Conservation (phyloP, 257 asterid species). For the Rauvolfia tetraphylla region DNA sequence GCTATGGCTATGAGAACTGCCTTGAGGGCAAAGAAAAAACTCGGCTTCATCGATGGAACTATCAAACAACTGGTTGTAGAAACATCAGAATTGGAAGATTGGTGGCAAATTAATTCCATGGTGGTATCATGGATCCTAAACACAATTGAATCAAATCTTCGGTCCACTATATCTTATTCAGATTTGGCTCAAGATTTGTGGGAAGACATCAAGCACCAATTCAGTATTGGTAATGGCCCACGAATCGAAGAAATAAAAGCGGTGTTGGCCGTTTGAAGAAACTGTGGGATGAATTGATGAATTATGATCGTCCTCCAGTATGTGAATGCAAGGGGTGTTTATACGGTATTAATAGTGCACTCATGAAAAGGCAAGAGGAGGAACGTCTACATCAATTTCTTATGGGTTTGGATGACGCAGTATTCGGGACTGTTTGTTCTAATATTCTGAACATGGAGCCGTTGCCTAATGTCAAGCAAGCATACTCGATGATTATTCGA, state of each 20-base stretch:
- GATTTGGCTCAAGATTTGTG: slow-evolving; percentile 14
- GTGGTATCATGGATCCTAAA: slow-evolving; percentile 23
- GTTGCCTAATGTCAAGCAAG: background rate
- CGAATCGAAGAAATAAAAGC: slow-evolving; percentile 1
- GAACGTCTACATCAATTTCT: background rate
- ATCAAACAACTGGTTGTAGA: background rate
- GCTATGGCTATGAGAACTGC: background rate
- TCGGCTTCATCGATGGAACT: slow-evolving; percentile 17
- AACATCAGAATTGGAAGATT: slow-evolving; percentile 1
- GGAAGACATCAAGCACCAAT: slow-evolving; percentile 6
- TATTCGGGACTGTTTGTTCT: background rate
- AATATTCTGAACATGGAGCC: background rate
- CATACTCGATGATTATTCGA: too few species aligned
- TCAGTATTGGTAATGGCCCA: slow-evolving; percentile 14
- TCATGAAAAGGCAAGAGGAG: background rate
- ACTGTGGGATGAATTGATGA: slow-evolving; percentile 7
- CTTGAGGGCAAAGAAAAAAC: background rate
- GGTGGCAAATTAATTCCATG: slow-evolving; percentile 20
- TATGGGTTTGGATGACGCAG: background rate
- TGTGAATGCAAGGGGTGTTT: background rate
- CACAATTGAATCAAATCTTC: slow-evolving; percentile 17
- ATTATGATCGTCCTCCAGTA: background rate
- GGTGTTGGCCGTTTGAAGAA: slow-evolving; percentile 7
- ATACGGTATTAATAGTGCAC: background rate
- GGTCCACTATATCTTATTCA: slow-evolving; percentile 10